Evolutionary conservation across 2,329 filamentous ascomycete genomes (phyloP), one percentile per base, ranked within the genome.

Genomic region (Fusarium algeriense): DNA sequence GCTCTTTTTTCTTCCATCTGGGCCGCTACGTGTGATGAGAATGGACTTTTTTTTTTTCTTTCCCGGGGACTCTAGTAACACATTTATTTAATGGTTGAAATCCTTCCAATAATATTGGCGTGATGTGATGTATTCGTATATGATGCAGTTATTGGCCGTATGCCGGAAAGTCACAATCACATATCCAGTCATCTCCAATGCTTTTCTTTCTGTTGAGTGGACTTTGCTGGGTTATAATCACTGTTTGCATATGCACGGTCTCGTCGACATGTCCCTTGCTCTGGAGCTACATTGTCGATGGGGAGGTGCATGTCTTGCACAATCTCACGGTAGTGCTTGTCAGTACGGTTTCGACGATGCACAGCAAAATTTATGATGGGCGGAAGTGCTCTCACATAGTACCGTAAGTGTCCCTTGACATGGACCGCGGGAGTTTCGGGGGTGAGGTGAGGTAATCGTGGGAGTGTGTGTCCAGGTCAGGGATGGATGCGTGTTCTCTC

Each of bases 21-120:
- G 35, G 43, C 11, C 44, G 35, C 60, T 67, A 68, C 23, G 70
- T 67, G 57, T 75, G 70, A 72, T 73, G 73, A 60, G 65, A 62
- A 52, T 44, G 20, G 44, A 41, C 56, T 44, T 30, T 35, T 55
- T 62, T 61, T 68, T 60, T 66, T 64, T 40, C 61, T 68, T 60
- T 66, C 64, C 43, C 37, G 61, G 34, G 35, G 19, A 23, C 67
- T 37, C 63, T 67, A 56, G 48, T 46, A 60, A 61, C 45, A 58
- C 32, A 55, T 32, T 41, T 64, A 49, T 37, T 60, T 45, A 52
- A 56, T 73, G 62, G 55, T 19, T 38, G 38, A 28, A 28, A 41
- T 55, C 37, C 54, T 61, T 53, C 61, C 66, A 72, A 73, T 61
- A 46, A 58, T 49, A 61, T 67, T 40, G 44, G 48, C 45, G 56